Base-by-base conservation (phyloP, 495 filamentous ascomycete genomes). In the Tuber microsphaerosporum region DNA sequence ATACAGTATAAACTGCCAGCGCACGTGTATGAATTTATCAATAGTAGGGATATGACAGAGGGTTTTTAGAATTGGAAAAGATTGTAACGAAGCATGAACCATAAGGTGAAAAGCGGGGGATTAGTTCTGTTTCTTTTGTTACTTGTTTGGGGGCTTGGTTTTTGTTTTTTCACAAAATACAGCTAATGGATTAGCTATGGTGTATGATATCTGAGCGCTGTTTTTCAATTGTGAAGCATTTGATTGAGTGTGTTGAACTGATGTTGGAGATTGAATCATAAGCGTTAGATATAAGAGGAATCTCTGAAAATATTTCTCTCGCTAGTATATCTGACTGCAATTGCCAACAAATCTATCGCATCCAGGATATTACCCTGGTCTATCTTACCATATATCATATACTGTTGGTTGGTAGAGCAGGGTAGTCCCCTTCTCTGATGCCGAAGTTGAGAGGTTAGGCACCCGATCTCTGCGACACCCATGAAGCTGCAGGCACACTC, bases 1-100 rank as follows among this genome's bases (percentile, higher is more conserved):
- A 89, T 99, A 80, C 90, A 93, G 83, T 99, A 97, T 84, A 90
- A 94, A 78, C 88, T 89, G 16, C 88, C 89, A 41, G 86, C 88
- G 80, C 70, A 83, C 75, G 81, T 83, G 61, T 83, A 83, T 79
- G 79, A 79, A 43, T 83, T 83, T 78, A 82, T 83, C 74, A 81
- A 81, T 61, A 77, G 75, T 75, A 74, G 79, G 26, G 80, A 81
- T 73, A 72, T 80, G 48, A 72, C 77, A 39, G 77, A 80, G 44
- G 78, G 77, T 43, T 80, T 79, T 75, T 79, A 75, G 69, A 70
- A 19, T 37, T 34, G 34, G 56, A 31, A 19, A 17, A 19, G 16
- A 14, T 34, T 65, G 56, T 34, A 65, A 65, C 56, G 56, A 65
- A 4, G 56, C 56, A 34, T 34, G 56, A 65, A 65, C 17, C 16